Percentiles rank a stretch among this genome's conserved stretches.
Conservation (phyloP, 2,329 filamentous ascomycete genomes). For the Fragosphaeria purpurea region DNA sequence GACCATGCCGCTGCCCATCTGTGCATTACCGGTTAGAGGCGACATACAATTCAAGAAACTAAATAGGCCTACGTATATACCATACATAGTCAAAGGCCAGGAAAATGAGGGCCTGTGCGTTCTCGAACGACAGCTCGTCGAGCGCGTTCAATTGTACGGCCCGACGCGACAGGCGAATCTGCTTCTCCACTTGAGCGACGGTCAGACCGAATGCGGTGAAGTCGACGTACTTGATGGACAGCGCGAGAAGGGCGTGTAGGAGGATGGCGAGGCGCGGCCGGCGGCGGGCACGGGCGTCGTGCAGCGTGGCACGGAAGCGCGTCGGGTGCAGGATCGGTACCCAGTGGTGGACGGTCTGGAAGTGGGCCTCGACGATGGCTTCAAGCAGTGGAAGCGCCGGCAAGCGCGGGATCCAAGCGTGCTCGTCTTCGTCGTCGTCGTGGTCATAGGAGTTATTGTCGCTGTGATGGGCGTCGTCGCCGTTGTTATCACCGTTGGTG, state of each 20-base stretch:
- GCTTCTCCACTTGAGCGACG: not conserved
- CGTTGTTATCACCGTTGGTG: not conserved
- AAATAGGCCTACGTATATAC: not conserved
- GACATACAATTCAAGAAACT: too few relatives aligned
- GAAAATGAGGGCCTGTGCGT: conserved; percentile 22
- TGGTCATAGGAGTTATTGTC: not conserved
- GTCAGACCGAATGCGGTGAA: conserved; percentile 15
- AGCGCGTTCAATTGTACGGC: conserved; percentile 19
- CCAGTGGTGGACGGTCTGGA: conserved; percentile 21
- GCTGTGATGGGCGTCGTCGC: not conserved
- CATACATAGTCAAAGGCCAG: conserved; percentile 22
- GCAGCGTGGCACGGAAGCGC: conserved; percentile 17
- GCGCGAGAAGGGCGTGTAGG: conserved; percentile 22
- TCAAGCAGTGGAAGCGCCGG: conserved; percentile 8
- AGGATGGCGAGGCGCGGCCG: conserved; percentile 15
- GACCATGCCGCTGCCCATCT: conserved; percentile 22
- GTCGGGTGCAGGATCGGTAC: conserved; percentile 25
- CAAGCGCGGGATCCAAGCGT: conserved; percentile 5
- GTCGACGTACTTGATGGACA: conserved; percentile 17
- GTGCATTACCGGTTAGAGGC: not conserved
- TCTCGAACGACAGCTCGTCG: conserved; percentile 22
- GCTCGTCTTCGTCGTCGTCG: not conserved
- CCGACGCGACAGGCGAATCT: conserved; percentile 8
- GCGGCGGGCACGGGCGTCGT: conserved; percentile 3
- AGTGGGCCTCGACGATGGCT: conserved; percentile 13